Conservation (phyloP, 371 early-diverging fungal genomes). For the Mucor racemosus region DNA sequence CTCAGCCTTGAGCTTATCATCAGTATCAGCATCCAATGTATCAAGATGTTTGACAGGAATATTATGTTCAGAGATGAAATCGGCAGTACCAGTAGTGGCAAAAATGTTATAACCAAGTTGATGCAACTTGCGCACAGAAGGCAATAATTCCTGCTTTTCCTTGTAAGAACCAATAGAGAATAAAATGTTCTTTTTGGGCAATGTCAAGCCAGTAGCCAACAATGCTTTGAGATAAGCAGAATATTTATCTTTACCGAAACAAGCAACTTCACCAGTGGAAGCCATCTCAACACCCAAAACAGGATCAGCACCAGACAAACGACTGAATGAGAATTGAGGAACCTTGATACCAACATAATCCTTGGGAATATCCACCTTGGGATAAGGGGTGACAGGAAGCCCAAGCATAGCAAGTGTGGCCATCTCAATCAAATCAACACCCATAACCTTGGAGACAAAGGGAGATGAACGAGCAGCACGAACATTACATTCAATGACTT, state of each 20-base stretch:
- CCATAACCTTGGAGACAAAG: conserved; percentile 92
- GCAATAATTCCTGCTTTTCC: conserved; percentile 92
- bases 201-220: conserved; percentile 85
- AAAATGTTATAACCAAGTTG: conserved; percentile 87
- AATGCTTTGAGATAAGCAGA: conserved; percentile 95
- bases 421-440: conserved; percentile 90
- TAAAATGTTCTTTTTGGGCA: conserved; percentile 91
- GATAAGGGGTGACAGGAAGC: conserved; percentile 74
- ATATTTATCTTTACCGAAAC: conserved; percentile 94
- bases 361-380: conserved; percentile 60
- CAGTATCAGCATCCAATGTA: conserved; percentile 61
- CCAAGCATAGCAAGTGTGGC: conserved; percentile 91
- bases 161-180: conserved; percentile 95
- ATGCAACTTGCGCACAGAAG: conserved; percentile 80
- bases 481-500: conserved; percentile 97
- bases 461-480: conserved; percentile 96
- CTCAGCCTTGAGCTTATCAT: conserved; percentile 77
- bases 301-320: conserved; percentile 95
- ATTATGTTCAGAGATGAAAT: conserved; percentile 91
- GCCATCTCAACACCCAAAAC: conserved; percentile 98
- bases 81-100: conserved; percentile 95
- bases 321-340: conserved; percentile 94
- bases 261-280: conserved; percentile 98
- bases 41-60: conserved; percentile 91
- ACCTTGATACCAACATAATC: conserved; percentile 92